phyloP scores from a whole-genome alignment of 805 yeast genomes.

The Ogataea henricii region DNA sequence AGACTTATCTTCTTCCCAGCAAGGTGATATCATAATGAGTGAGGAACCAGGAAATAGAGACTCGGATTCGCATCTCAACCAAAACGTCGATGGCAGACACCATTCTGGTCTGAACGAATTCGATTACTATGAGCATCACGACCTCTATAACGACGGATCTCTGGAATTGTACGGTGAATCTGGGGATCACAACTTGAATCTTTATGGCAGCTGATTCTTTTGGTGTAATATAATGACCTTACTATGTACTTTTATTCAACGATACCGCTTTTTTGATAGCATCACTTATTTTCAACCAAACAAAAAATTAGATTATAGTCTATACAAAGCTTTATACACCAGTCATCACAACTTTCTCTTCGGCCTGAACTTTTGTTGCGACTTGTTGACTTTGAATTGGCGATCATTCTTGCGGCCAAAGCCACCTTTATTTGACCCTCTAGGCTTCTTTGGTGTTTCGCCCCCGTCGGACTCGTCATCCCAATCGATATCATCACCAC shows the following conservation, averaged over 20 bases:
- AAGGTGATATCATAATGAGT: background rate
- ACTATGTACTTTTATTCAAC: background rate
- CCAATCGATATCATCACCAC: constrained; percentile 54
- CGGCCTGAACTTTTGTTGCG: constrained; percentile 54
- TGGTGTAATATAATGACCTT: background rate
- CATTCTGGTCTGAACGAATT: constrained; percentile 2
- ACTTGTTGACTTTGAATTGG: constrained; percentile 29
- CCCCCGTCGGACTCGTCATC: constrained; percentile 39
- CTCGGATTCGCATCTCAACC: background rate
- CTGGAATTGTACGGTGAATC: background rate
- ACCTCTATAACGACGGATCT: constrained; percentile 4
- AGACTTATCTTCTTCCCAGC: background rate
- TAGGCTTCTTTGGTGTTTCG: constrained; percentile 11
- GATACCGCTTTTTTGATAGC: background rate
- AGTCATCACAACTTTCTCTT: constrained; percentile 56
- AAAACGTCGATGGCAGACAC: constrained; percentile 4
- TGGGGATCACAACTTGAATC: constrained; percentile 14
- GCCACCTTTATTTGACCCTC: constrained; percentile 25
- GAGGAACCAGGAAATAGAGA: background rate
- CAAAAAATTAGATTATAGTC: background rate
- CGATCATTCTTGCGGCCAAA: constrained; percentile 23
- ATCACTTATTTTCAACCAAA: background rate
- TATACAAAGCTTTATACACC: background rate
- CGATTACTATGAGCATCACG: constrained; percentile 7
- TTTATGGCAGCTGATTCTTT: constrained; percentile 18